Evolutionary conservation across 805 yeast genomes (phyloP).

Genomic region (Metschnikowia cerradonensis): DNA sequence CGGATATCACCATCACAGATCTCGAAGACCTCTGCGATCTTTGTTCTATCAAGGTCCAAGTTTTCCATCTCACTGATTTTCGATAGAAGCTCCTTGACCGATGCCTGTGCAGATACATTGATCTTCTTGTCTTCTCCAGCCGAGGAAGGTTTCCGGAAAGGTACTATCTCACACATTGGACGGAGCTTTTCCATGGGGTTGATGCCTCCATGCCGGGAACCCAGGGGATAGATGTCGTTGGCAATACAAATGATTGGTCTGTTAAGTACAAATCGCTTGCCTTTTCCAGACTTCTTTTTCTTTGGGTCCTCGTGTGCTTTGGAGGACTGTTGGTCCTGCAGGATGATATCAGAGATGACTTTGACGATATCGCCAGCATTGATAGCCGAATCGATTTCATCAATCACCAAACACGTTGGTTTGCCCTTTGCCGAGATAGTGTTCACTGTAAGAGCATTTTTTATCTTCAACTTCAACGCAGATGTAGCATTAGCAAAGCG

Average conservation of each 20-base stretch:
- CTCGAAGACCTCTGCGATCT: conserved; percentile 62
- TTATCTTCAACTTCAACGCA: conserved; percentile 33
- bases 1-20: conserved; percentile 79
- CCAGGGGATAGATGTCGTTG: conserved; percentile 63
- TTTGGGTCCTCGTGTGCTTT: conserved; percentile 13
- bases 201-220: conserved; percentile 22
- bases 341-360: conserved; percentile 56
- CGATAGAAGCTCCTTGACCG: conserved; percentile 39
- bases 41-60: conserved; percentile 43
- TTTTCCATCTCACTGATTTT: conserved; percentile 54
- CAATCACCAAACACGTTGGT: conserved; percentile 81
- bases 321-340: conserved; percentile 41
- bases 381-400: conserved; percentile 69
- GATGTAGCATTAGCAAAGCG: conserved; percentile 23
- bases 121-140: conserved; percentile 22
- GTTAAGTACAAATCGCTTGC: conserved; percentile 42
- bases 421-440: conserved; percentile 62
- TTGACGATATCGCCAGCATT: conserved; percentile 35
- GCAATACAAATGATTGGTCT: conserved; percentile 92
- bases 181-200: conserved; percentile 71
- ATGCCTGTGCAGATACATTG: conserved; percentile 24
- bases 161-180: conserved; percentile 66
- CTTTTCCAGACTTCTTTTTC: conserved; percentile 24
- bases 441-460: conserved; percentile 54
- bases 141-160: conserved; percentile 53